These are phyloP conservation scores for Aspergillus quadrilineatus DNA, from an alignment of 2,329 filamentous ascomycete species.

Conservation along the genomic window DNA sequence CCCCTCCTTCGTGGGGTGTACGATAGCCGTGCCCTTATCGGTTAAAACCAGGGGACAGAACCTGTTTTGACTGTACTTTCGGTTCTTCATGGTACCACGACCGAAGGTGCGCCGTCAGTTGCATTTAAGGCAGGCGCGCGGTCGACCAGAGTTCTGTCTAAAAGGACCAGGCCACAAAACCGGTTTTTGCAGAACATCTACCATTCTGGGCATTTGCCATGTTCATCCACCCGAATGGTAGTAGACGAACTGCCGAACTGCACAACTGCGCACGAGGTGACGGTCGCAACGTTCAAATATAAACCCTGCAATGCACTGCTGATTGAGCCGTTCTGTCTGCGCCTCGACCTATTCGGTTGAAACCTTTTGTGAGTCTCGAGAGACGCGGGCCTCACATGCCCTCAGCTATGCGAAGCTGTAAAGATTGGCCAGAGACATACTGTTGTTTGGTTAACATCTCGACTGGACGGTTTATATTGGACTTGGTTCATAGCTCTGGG, in stretches of 20 bases:
- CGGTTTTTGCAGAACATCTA: constrained; percentile 8
- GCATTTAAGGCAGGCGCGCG: not conserved
- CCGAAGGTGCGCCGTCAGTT: not conserved
- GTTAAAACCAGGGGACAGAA: not conserved
- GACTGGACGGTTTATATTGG: not conserved
- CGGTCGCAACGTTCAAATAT: not conserved
- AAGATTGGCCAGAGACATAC: too few species aligned
- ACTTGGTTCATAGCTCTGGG: not conserved
- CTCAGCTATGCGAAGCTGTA: too few species aligned
- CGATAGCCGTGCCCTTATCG: not conserved
- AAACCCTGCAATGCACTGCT: not conserved
- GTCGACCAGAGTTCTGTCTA: not conserved
- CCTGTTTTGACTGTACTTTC: constrained; percentile 1
- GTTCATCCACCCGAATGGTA: not conserved
- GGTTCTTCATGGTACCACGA: not conserved
- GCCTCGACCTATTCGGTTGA: too few species aligned
- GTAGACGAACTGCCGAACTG: too few species aligned
- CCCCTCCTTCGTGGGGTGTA: not conserved
- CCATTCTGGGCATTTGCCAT: not conserved
- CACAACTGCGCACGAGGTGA: not conserved
- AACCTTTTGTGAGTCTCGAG: too few species aligned
- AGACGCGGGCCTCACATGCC: too few species aligned
- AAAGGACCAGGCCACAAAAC: not conserved
- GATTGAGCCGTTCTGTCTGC: not conserved
- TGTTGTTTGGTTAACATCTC: too few species aligned